These are phyloP conservation scores for Ramaria sp. DNA, from an alignment of 768 basidiomycete species.

Conservation along the genomic window DNA sequence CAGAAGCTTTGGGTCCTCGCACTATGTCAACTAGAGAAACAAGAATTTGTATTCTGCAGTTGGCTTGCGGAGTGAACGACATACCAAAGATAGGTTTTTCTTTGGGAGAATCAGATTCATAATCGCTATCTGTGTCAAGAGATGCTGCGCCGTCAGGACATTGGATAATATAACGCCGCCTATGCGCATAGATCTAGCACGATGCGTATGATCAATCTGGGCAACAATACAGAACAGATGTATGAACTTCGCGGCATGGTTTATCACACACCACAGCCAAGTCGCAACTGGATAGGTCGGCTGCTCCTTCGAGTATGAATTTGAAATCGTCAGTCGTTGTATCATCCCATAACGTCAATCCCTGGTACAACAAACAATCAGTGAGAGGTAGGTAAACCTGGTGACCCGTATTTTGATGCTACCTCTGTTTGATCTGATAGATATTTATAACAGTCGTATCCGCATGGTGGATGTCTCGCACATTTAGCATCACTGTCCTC, in stretches of 20 bases:
- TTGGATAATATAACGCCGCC: not conserved
- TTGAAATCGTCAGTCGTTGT: slow-evolving; percentile 25
- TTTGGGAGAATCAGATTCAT: not conserved
- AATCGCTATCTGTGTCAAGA: not conserved
- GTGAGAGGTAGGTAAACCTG: not conserved
- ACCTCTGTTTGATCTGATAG: not conserved
- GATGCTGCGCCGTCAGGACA: not conserved
- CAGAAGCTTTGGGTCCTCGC: not conserved
- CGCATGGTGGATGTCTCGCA: slow-evolving; percentile 19
- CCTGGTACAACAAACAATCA: not conserved
- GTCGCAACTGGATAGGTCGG: slow-evolving; percentile 40
- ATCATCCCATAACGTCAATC: slow-evolving; percentile 12
- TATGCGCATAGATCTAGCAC: slow-evolving; percentile 2
- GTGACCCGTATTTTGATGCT: not conserved
- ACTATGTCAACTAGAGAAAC: not conserved
- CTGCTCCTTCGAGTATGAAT: slow-evolving; percentile 29
- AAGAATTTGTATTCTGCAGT: not conserved
- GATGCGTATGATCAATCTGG: not conserved
- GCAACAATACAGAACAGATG: not conserved
- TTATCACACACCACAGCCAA: slow-evolving; percentile 43
- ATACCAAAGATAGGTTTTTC: slow-evolving; percentile 4
- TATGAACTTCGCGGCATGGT: slow-evolving; percentile 47
- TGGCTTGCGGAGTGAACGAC: not conserved
- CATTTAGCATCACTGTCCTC: slow-evolving; percentile 13
- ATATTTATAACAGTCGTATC: slow-evolving; percentile 17